A percentile compares a stretch with the other conserved stretches of the same genome.
Conservation (phyloP, 148 eudicot genomes). For the Vaccinium corymbosum region DNA sequence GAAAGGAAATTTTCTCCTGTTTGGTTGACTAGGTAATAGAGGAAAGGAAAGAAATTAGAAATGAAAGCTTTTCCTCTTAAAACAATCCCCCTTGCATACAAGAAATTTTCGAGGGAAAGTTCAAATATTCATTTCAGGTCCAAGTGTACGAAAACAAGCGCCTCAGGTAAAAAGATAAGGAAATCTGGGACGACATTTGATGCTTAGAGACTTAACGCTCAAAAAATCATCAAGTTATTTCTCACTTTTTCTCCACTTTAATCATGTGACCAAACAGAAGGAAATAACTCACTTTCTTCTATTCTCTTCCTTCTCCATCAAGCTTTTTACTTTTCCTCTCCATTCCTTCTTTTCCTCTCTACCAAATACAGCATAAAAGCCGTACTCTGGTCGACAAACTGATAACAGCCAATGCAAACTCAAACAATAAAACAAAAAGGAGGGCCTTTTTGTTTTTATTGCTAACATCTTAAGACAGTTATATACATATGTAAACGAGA, state of each 20-base stretch:
- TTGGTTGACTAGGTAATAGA: not conserved
- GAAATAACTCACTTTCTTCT: not conserved
- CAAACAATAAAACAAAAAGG: not conserved
- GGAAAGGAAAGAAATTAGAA: slow-evolving; percentile 1
- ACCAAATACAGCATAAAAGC: not conserved
- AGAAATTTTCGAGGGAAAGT: not conserved
- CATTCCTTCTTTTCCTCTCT: not conserved
- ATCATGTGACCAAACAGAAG: slow-evolving; percentile 2
- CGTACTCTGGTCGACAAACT: not conserved
- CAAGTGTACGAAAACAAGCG: not conserved
- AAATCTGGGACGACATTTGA: not conserved
- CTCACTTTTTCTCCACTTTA: not conserved
- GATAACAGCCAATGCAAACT: not conserved
- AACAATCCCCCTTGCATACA: not conserved
- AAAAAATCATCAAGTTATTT: not conserved
- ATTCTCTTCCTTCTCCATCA: not conserved
- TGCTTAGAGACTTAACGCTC: not conserved
- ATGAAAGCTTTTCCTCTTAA: not conserved
- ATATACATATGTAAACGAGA: not conserved
- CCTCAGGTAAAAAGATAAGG: not conserved
- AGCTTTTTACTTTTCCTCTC: not conserved
- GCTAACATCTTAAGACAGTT: not conserved
- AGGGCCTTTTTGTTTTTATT: not conserved
- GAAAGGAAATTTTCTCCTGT: not conserved
- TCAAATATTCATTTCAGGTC: not conserved